phyloP scores from a whole-genome alignment of 2,329 filamentous ascomycete species.

The Xylariomycetidae sp. region DNA sequence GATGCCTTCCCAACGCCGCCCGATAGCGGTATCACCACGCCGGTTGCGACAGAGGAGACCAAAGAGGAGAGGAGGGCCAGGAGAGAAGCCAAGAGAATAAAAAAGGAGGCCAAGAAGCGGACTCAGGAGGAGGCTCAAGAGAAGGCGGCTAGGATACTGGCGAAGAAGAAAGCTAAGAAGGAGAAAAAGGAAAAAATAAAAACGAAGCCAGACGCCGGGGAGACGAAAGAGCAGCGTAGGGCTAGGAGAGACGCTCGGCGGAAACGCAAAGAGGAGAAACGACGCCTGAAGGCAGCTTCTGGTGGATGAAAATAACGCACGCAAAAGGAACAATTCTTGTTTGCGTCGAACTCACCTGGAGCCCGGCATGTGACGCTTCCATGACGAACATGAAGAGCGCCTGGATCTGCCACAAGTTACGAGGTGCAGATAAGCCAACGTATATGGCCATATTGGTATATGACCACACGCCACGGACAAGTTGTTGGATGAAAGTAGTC shows the following conservation, averaged over 20 bases:
- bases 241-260: constrained; percentile 40
- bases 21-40: constrained; percentile 24
- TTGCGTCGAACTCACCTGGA: no score
- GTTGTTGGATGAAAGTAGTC: no score
- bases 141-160: constrained; percentile 16
- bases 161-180: constrained; percentile 40
- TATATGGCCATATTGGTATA: no score
- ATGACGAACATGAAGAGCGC: no score
- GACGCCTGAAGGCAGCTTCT: constrained; percentile 13
- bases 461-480: no score
- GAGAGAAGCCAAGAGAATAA: constrained; percentile 16
- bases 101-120: constrained; percentile 28
- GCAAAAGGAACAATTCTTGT: no score
- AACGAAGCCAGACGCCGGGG: constrained; percentile 26
- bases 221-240: constrained; percentile 43
- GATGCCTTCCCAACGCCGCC: constrained; percentile 22
- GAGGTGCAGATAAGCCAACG: no score
- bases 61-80: constrained; percentile 26
- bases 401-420: no score
- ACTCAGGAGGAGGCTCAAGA: constrained; percentile 19
- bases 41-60: constrained; percentile 21
- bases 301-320: constrained; percentile 12
- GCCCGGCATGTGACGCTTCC: no score
- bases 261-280: constrained; percentile 30
- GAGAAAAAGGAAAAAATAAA: constrained; percentile 34